These are phyloP conservation scores for Gossypium arboreum DNA, from an alignment of 345 rosid species.

Conservation along the genomic window DNA sequence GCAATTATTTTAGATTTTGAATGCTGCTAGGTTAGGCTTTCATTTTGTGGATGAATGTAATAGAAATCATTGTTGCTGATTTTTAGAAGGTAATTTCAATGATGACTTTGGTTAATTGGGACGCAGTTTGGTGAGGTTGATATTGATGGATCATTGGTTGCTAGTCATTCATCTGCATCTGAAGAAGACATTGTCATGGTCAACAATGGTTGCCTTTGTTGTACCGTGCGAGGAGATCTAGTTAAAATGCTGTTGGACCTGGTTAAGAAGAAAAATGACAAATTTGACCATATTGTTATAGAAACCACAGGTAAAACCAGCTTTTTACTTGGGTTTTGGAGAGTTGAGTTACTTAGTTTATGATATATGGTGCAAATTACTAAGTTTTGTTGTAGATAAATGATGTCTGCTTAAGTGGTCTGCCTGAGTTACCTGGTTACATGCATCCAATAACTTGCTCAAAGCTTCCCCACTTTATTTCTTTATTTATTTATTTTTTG, in stretches of 20 bases:
- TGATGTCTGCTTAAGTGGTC: background rate
- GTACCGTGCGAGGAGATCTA: conserved; percentile 71
- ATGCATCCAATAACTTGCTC: conserved; percentile 2
- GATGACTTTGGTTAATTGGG: background rate
- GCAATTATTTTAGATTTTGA: background rate
- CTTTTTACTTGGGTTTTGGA: conserved; percentile 4
- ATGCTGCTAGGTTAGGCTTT: background rate
- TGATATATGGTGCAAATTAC: background rate
- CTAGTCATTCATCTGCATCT: conserved; percentile 59
- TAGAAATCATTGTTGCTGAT: background rate
- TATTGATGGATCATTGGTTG: conserved; percentile 72
- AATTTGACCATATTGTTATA: conserved; percentile 69
- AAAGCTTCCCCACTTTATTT: background rate
- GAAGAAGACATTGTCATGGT: conserved; percentile 63
- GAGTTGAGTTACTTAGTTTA: background rate
- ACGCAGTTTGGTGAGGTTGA: conserved; percentile 65
- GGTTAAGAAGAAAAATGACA: conserved; percentile 52
- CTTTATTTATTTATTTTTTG: background rate
- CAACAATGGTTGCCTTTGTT: conserved; percentile 68
- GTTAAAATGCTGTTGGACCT: conserved; percentile 75
- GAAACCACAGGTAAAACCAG: conserved; percentile 63
- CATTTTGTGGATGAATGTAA: background rate
- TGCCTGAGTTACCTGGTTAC: background rate
- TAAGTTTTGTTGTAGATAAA: background rate
- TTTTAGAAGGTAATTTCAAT: background rate